Evolutionary conservation across 306 rosid species (phyloP).

Genomic region (Begonia peltatifolia): DNA sequence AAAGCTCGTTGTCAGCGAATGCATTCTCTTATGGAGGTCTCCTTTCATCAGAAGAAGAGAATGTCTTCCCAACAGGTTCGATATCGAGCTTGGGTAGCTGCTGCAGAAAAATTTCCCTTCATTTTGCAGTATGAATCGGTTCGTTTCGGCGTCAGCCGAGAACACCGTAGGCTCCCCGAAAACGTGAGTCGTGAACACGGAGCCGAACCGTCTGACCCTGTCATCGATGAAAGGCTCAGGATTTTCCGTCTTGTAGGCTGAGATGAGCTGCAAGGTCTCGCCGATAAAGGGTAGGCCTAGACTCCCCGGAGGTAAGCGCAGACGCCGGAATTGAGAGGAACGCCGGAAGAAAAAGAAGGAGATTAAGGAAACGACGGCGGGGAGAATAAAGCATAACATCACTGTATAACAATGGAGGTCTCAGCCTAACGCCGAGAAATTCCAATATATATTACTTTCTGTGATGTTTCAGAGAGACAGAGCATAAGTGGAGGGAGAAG

Average conservation of each 20-base stretch:
- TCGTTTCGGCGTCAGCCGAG: conserved; percentile 72
- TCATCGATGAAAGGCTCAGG: conserved; percentile 82
- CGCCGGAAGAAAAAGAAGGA: conserved; percentile 1
- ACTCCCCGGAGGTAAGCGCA: conserved; percentile 53
- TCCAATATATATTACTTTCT: too few relatives aligned
- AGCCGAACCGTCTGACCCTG: conserved; percentile 64
- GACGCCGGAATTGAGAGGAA: not conserved
- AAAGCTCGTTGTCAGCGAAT: conserved; percentile 73
- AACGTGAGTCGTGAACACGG: conserved; percentile 73
- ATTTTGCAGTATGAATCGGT: conserved; percentile 69
- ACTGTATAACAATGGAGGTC: too few relatives aligned
- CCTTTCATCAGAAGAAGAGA: conserved; percentile 74
- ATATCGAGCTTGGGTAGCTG: conserved; percentile 83
- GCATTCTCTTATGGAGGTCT: conserved; percentile 68
- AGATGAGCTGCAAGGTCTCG: conserved; percentile 68
- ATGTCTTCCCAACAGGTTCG: conserved; percentile 69
- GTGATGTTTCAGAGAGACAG: not conserved
- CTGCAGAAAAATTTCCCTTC: conserved; percentile 76
- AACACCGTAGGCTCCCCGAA: conserved; percentile 85
- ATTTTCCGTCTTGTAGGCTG: conserved; percentile 64
- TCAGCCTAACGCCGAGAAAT: too few relatives aligned
- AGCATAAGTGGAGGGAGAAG: not conserved
- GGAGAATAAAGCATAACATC: not conserved
- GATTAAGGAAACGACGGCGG: not conserved
- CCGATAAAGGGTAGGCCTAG: conserved; percentile 70